These are phyloP conservation scores for Microdochium trichocladiopsis DNA, from an alignment of 2,329 filamentous ascomycete species.

Conservation along the genomic window DNA sequence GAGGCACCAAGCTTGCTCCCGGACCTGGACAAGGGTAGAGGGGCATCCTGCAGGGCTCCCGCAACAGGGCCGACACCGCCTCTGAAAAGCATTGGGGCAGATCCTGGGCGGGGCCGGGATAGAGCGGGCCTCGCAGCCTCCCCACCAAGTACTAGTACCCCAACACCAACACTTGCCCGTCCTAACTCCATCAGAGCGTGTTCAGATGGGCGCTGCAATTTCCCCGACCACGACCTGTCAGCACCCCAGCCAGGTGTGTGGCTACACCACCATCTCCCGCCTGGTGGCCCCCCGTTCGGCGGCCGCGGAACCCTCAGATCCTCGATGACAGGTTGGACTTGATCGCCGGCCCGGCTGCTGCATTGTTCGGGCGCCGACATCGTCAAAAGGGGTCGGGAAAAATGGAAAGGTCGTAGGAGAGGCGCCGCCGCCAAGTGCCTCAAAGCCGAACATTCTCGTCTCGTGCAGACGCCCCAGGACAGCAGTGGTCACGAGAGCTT, in stretches of 20 bases:
- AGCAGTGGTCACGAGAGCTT: no score
- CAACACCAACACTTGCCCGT: conserved; percentile 18
- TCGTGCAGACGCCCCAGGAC: no score
- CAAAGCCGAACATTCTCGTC: no score
- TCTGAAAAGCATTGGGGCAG: conserved; percentile 21
- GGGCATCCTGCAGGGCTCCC: no score
- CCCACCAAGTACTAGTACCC: conserved; percentile 19
- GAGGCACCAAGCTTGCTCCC: no score
- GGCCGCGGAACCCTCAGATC: neutral
- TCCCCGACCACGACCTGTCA: no score
- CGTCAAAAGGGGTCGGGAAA: neutral
- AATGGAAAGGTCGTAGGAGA: no score
- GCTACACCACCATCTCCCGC: no score
- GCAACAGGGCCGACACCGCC: conserved; percentile 9
- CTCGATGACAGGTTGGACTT: neutral
- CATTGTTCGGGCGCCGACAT: neutral
- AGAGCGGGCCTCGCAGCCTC: neutral
- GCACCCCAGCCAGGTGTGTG: no score
- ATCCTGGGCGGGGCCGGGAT: conserved; percentile 5
- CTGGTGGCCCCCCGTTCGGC: no score
- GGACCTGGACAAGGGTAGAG: no score
- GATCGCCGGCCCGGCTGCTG: neutral
- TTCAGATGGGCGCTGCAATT: neutral
- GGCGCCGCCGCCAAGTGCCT: no score
- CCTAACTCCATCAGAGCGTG: neutral